Evolutionary conservation across 2,329 filamentous ascomycete species (phyloP), one percentile per base, ranked within the genome.

Genomic region (Verticillium longisporum): DNA sequence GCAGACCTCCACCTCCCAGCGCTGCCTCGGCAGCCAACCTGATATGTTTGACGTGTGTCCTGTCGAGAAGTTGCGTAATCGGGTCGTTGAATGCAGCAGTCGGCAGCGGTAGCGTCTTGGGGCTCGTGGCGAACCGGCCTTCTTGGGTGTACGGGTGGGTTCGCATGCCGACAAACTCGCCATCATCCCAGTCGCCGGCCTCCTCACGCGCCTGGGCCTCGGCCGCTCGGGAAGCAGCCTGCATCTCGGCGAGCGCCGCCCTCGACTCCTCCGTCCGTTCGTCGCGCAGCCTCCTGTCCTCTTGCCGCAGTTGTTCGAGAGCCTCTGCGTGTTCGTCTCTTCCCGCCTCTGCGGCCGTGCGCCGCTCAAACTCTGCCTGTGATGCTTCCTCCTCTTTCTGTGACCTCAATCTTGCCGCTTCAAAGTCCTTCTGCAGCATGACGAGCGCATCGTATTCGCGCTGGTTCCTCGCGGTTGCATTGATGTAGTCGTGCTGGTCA

Each of bases 1-100:
- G 93, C 15, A 98, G 78, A 0, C 87, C 85, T 3, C 75, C 75
- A 0, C 94, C 94, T 54, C 93, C 94, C 71, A 97, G 94, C 1
- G 85, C 81, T 54, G 80, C 83, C 66, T 91, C 85, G 0, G 93
- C 90, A 1, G 89, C 83, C 61, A 88, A 83, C 37, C 82, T 80
- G 36, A 98, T 79, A 70, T 99, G 95, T 61, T 87, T 89, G 54
- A 87, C 84, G 61, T 91, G 84, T 60, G 86, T 84, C 60, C 88
- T 79, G 14, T 81, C 80, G 2, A 98, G 79, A 2, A 97, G 79
- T 4, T 83, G 75, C 1, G 84, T 80, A 18, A 96, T 87, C 0
- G 92, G 92, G 3, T 83, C 77, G 9, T 90, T 81, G 50, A 97
- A 82, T 2, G 84, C 79, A n/a, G 81, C 77, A 65, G 85, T 83